A percentile compares a stretch with the other conserved stretches of the same genome.
phyloP scores from a whole-genome alignment of 176 grass and related monocot genomes.

The Rhipidocladum racemiflorum region DNA sequence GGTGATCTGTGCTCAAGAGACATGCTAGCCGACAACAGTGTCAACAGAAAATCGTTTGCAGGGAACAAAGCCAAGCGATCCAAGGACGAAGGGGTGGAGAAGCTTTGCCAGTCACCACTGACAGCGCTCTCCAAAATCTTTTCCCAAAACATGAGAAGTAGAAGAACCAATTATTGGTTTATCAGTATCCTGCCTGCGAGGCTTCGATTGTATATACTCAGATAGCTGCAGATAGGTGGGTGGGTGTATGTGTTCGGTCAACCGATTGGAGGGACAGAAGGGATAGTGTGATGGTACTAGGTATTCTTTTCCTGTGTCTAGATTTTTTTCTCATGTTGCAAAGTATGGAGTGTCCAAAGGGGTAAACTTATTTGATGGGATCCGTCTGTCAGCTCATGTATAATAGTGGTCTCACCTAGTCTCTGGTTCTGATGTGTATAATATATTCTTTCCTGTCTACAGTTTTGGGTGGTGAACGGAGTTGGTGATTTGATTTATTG shows the following conservation, averaged over 20 bases:
- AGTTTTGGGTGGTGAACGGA: conserved; percentile 34
- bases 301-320: conserved; percentile 64
- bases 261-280: conserved; percentile 31
- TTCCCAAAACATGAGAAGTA: conserved; percentile 31
- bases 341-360: conserved; percentile 26
- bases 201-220: conserved; percentile 58
- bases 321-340: conserved; percentile 28
- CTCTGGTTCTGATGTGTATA: conserved; percentile 36
- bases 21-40: conserved; percentile 7
- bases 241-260: conserved; percentile 30
- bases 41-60: conserved; percentile 8
- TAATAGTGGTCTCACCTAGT: conserved; percentile 18
- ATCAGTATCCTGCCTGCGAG: conserved; percentile 24
- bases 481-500: conserved; percentile 29
- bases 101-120: neutral
- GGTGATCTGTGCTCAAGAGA: neutral
- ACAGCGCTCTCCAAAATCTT: conserved; percentile 29
- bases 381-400: conserved; percentile 23
- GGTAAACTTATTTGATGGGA: conserved; percentile 13
- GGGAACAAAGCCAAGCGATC: conserved; percentile 9
- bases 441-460: conserved; percentile 13
- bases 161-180: conserved; percentile 16
- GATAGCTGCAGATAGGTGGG: conserved; percentile 41
- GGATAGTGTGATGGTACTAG: conserved; percentile 48
- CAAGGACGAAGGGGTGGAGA: neutral